Conservation (phyloP, 1,139 yeast species). For the Protomyces macrosporus region DNA sequence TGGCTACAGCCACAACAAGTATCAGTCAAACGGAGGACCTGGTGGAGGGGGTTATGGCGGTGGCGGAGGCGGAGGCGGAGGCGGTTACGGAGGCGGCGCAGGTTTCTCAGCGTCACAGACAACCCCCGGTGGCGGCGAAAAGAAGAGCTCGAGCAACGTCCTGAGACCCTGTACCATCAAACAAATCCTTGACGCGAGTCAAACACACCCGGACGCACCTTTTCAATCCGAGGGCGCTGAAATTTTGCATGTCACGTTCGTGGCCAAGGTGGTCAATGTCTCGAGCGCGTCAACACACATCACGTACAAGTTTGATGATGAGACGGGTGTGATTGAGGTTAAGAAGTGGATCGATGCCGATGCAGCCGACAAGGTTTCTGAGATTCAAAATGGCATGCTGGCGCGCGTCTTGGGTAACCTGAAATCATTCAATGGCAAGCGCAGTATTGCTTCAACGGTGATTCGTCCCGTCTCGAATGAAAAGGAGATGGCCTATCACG, state of each 20-base stretch:
- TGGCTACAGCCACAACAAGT: constrained; percentile 15
- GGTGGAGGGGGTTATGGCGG: constrained; percentile 7
- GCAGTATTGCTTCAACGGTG: constrained; percentile 59
- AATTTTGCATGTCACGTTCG: constrained; percentile 55
- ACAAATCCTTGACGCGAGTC: constrained; percentile 64
- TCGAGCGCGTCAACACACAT: constrained; percentile 39
- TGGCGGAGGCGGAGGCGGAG: constrained; percentile 16
- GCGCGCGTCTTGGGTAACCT: constrained; percentile 69
- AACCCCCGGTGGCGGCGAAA: constrained; percentile 15
- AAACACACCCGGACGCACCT: constrained; percentile 70
- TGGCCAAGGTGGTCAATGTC: constrained; percentile 57
- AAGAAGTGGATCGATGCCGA: constrained; percentile 35
- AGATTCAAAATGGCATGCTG: constrained; percentile 47
- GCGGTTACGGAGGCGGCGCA: constrained; percentile 14
- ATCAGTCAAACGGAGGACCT: constrained; percentile 21
- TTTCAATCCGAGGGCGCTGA: constrained; percentile 60
- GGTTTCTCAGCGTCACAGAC: constrained; percentile 20
- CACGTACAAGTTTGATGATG: constrained; percentile 67
- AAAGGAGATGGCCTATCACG: constrained; percentile 73
- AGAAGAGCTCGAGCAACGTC: constrained; percentile 4
- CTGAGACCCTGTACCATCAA: constrained; percentile 76
- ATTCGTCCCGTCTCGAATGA: constrained; percentile 60
- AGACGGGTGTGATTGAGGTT: constrained; percentile 75
- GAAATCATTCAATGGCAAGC: constrained; percentile 63
- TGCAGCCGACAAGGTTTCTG: constrained; percentile 23